These are phyloP conservation scores for Ananas comosus DNA, from an alignment of 176 grass and related monocot genomes.

Conservation along the genomic window DNA sequence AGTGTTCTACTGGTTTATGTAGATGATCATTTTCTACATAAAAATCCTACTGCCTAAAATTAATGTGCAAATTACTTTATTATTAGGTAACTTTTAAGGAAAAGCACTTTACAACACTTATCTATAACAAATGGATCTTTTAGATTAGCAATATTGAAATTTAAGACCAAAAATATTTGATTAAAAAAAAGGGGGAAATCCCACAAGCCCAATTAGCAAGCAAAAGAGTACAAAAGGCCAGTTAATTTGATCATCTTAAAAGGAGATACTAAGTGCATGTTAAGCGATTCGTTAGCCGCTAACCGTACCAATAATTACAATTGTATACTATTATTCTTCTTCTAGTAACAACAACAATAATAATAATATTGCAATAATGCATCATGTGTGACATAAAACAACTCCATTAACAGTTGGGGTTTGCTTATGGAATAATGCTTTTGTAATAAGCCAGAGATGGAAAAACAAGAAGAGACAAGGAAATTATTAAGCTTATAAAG, in stretches of 20 bases:
- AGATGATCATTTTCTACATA: too few species aligned
- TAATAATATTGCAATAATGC: neutral
- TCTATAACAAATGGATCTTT: too few species aligned
- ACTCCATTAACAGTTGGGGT: neutral
- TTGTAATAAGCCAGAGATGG: neutral
- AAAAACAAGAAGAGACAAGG: neutral
- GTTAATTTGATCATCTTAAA: slow-evolving; percentile 17
- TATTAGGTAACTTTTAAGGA: too few species aligned
- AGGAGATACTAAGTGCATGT: slow-evolving; percentile 22
- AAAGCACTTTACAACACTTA: too few species aligned
- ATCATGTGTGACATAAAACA: neutral
- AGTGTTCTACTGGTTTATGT: too few species aligned
- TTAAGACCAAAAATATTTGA: too few species aligned
- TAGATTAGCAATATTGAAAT: too few species aligned
- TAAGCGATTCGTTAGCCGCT: slow-evolving; percentile 22
- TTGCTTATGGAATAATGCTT: neutral
- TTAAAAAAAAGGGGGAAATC: neutral
- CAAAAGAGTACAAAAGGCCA: slow-evolving; percentile 28
- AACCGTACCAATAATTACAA: slow-evolving; percentile 9
- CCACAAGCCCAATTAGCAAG: slow-evolving; percentile 18
- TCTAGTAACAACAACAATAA: neutral
- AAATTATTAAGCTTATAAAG: neutral
- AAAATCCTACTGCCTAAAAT: too few species aligned
- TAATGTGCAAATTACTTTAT: too few species aligned
- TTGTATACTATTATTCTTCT: too few species aligned